A percentile compares a stretch with the other conserved stretches of the same genome.
phyloP scores from a whole-genome alignment of 2,329 filamentous ascomycete species.

The Ceratocystis papillata region DNA sequence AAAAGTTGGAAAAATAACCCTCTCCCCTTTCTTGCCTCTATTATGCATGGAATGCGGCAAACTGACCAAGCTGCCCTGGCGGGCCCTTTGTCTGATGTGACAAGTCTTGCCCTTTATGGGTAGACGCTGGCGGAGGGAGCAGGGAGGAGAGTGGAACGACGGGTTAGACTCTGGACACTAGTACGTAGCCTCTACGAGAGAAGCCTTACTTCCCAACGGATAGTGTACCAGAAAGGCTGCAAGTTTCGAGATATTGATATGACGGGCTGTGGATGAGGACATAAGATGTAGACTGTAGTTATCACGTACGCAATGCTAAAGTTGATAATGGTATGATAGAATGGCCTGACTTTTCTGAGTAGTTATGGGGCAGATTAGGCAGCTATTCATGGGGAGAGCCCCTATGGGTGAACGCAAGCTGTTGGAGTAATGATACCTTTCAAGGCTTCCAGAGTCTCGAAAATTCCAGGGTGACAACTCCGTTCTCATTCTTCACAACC shows the following conservation, averaged over 20 bases:
- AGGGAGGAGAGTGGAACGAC: background rate
- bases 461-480: constrained; percentile 58
- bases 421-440: constrained; percentile 15
- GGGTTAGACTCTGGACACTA: background rate
- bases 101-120: background rate
- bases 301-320: background rate
- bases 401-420: background rate
- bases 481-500: constrained; percentile 47
- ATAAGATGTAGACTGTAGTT: background rate
- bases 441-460: constrained; percentile 43
- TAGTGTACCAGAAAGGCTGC: background rate
- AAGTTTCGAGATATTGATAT: background rate
- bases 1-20: background rate
- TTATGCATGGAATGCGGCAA: constrained; percentile 1
- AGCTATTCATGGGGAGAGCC: background rate
- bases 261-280: background rate
- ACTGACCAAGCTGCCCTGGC: background rate
- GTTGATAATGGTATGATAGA: background rate
- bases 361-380: background rate
- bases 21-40: background rate
- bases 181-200: background rate
- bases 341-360: background rate
- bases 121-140: background rate
- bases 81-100: constrained; percentile 3
- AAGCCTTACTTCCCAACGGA: background rate